A percentile compares a stretch with the other conserved stretches of the same genome.
Conservation (phyloP, 2,329 filamentous ascomycete species). For the Onygenales sp. region DNA sequence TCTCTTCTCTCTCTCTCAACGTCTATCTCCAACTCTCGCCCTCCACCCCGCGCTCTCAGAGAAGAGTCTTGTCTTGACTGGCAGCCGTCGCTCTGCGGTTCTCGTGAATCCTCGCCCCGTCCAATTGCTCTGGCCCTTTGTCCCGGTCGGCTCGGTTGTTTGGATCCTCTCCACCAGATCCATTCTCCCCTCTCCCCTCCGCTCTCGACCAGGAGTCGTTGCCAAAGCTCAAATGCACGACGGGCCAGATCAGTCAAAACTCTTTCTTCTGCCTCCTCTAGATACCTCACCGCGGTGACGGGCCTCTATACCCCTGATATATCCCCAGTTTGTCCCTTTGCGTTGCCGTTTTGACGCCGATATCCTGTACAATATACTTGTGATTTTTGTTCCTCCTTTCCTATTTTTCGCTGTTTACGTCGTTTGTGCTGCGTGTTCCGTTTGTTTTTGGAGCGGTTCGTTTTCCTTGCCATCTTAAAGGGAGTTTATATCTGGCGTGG, state of each 20-base stretch:
- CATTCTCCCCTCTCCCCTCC: background rate
- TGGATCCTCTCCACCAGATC: background rate
- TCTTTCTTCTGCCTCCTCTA: slow-evolving; percentile 32
- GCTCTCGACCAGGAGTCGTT: slow-evolving; percentile 3
- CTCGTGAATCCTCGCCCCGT: background rate
- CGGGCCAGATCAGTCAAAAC: slow-evolving; percentile 27
- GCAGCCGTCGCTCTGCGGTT: background rate
- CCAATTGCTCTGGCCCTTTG: background rate
- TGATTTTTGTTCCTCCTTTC: slow-evolving; percentile 17
- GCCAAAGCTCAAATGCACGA: slow-evolving; percentile 36
- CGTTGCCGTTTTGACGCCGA: slow-evolving; percentile 21
- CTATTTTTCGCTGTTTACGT: slow-evolving; percentile 9
- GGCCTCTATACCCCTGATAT: slow-evolving; percentile 16
- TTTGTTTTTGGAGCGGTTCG: slow-evolving; percentile 7
- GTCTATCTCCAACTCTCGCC: background rate
- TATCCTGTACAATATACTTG: slow-evolving; percentile 39
- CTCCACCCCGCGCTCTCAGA: background rate
- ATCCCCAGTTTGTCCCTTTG: slow-evolving; percentile 23
- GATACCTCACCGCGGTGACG: slow-evolving; percentile 36
- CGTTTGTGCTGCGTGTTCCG: slow-evolving; percentile 10
- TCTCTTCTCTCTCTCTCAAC: slow-evolving; percentile 1
- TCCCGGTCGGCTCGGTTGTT: background rate
- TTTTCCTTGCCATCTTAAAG: slow-evolving; percentile 4
- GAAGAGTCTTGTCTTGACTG: slow-evolving; percentile 3
- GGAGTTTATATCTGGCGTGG: slow-evolving; percentile 8